Evolutionary conservation across 805 yeast species (phyloP).

Genomic region (Candida nemodendra): DNA sequence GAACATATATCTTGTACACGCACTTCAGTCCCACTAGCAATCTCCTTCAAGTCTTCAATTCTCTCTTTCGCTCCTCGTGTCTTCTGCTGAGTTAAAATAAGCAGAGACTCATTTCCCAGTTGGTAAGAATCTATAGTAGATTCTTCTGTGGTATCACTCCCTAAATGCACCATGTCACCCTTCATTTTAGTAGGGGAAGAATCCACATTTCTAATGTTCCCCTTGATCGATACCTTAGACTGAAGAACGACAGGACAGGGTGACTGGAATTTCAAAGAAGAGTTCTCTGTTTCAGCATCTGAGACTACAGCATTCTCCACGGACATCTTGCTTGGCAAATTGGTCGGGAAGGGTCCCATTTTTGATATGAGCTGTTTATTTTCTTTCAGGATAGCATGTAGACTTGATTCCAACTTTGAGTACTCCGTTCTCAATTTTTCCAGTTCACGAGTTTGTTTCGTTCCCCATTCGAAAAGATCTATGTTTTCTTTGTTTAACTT

Average conservation of each 20-base stretch:
- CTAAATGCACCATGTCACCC: background rate
- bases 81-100: slow-evolving; percentile 6
- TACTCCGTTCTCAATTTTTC: slow-evolving; percentile 6
- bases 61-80: slow-evolving; percentile 13
- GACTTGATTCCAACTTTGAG: background rate
- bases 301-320: slow-evolving; percentile 2
- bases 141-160: slow-evolving; percentile 1
- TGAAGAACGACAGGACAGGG: background rate
- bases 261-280: background rate
- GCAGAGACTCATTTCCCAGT: slow-evolving; percentile 9
- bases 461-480: slow-evolving; percentile 1
- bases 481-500: slow-evolving; percentile 5
- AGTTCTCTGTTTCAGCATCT: slow-evolving; percentile 17
- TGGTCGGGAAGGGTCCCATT: background rate
- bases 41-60: slow-evolving; percentile 7
- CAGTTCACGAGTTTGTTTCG: slow-evolving; percentile 2
- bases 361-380: background rate
- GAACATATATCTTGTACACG: background rate
- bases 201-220: background rate
- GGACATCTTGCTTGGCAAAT: background rate
- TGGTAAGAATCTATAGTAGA: slow-evolving; percentile 4
- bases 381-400: background rate
- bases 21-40: background rate
- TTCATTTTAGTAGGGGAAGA: slow-evolving; percentile 4
- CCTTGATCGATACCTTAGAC: background rate